Evolutionary conservation across 371 early-diverging fungal species (phyloP).

Genomic region (Syncephalastrum racemosum): DNA sequence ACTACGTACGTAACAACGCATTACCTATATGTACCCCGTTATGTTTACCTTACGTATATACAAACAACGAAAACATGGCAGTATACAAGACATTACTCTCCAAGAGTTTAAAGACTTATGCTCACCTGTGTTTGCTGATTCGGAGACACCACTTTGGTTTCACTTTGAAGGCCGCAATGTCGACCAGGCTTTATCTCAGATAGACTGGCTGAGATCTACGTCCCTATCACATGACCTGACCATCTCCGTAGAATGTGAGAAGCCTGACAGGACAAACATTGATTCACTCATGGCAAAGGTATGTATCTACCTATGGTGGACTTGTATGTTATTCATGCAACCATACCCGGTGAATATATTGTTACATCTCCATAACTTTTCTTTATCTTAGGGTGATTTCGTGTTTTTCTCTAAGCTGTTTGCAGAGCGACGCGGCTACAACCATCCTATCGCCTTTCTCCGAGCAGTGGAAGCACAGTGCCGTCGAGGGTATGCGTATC

Average conservation of each 20-base stretch:
- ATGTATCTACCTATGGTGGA: not conserved
- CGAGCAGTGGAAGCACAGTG: slow-evolving; percentile 36
- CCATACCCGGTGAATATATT: not conserved
- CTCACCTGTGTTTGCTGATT: not conserved
- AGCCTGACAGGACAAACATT: slow-evolving; percentile 60
- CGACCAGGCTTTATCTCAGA: slow-evolving; percentile 50
- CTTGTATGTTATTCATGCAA: not conserved
- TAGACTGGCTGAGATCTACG: slow-evolving; percentile 41
- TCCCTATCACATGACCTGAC: slow-evolving; percentile 21
- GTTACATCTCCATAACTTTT: not conserved
- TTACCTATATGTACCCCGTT: not conserved
- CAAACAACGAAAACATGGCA: no score
- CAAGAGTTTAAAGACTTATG: not conserved
- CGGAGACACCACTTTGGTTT: slow-evolving; percentile 33
- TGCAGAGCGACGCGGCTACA: slow-evolving; percentile 60
- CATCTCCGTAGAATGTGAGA: slow-evolving; percentile 71
- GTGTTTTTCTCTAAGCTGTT: slow-evolving; percentile 68
- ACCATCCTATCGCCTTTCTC: slow-evolving; percentile 43
- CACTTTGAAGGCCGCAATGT: slow-evolving; percentile 74
- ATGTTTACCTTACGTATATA: no score
- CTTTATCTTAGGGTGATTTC: slow-evolving; percentile 51
- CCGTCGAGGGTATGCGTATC: slow-evolving; percentile 46
- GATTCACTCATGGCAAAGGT: slow-evolving; percentile 48
- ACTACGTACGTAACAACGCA: slow-evolving; percentile 30
- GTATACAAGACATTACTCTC: not conserved